Base-by-base conservation (phyloP, 2,329 filamentous ascomycete genomes). In the Nannizziopsis arthrosporioides region DNA sequence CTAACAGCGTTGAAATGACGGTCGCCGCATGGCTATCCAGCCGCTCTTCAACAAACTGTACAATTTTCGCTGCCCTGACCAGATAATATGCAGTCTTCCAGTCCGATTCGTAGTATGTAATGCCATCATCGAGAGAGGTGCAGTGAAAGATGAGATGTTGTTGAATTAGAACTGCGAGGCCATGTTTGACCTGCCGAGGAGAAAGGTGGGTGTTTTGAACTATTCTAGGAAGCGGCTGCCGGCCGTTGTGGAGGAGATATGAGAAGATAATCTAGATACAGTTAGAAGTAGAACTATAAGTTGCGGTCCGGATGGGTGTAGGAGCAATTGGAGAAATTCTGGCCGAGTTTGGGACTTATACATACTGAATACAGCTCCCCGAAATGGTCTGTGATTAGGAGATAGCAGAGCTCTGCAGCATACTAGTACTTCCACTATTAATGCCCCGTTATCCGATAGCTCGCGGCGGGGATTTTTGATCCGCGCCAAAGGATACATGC, bases 301-400 rank as follows among this genome's bases (percentile, higher is more conserved):
- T 27, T 15, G 5, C 19, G 1, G 10, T 19, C 7, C 31, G n/a
- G 17, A 10, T 36, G 3, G 22, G 22, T 27, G 44, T 9, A 10
- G 39, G n/a, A 9, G 11, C 9, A 44, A 51, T 46, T 17, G 49
- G 22, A 11, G 3, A 17, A 11, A 14, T 34, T 12, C 5, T 11
- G 12, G 12, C 12, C 17, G 17, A 40, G 19, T 32, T 39, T 48
- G 40, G 41, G 34, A 41, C 41, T 22, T 34, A 48, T 40, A 49
- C 83, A 61, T 84, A 95, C 90, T 63, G 87, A 86, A 53, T 88
- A 87, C 51, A 96, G 80, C 70, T 94, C 85, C 62, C 92, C 92
- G 66, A 92, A 90, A 51, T 85, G 76, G 64, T 95, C 88, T 63
- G 88, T 81, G 54, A 96, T 82, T 54, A 95, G 77, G 63, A 94